Base-by-base conservation (phyloP, 257 asterid genomes). In the Nicotiana knightiana region DNA sequence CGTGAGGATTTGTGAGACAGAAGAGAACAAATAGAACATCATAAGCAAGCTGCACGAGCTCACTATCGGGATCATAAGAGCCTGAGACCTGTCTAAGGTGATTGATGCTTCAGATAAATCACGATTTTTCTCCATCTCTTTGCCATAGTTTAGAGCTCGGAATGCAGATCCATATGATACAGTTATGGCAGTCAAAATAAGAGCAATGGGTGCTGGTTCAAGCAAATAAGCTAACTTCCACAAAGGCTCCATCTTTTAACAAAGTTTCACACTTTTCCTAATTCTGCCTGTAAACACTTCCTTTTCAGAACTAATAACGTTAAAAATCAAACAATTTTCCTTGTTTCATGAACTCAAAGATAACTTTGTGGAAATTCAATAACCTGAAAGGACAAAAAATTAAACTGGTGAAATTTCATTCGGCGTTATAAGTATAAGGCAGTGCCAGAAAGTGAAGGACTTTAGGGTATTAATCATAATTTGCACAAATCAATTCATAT, bases 1-100 rank as follows among this genome's bases (percentile, higher is more conserved):
- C 9, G 98, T 94, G 81, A 96, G 97, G 55, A 96, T 81, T 83
- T 94, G 99, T 30, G 99, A 94, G 84, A 96, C 91, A 0, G 98
- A 94, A 67, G 99, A 90, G 91, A 94, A 96, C 84, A 96, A 71
- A 87, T 96, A 96, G 90, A 96, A 96, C 99, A 96, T 96, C 84
- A 96, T 84, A 79, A 96, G 96, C 88, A 94, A 89, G 89, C 98
- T 92, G 91, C 93, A 96, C 70, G 98, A 94, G 89, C 99, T 94
- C 97, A 96, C 92, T 81, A 96, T 39, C 1, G 98, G 99, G 76
- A 96, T 96, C 99, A 96, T 92, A 82, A 96, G 83, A 33, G 99
- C 98, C 86, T 94, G 97, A 59, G 99, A 96, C 81, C 91, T 88
- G 85, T 96, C 99, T 82, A 94, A 88, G 61, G 97, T 96, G 70